Base-by-base conservation (phyloP, 768 basidiomycete species). In the Leccinum imitatum region DNA sequence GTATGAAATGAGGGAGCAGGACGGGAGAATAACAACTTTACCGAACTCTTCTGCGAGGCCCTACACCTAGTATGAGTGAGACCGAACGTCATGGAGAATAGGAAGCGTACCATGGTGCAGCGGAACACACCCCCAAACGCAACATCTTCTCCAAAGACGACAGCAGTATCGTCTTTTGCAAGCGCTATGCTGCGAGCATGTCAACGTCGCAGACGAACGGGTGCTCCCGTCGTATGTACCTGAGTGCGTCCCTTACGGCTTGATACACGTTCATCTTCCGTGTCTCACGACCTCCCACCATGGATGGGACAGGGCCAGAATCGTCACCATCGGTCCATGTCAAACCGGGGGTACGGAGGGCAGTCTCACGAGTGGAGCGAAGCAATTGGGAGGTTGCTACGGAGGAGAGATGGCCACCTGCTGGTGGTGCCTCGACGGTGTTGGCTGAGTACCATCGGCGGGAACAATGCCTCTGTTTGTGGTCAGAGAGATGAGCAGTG, bases 231-330 rank as follows among this genome's bases (percentile, higher is more conserved):
- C 76, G 15, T 25, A 19, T 21, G 53, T 66, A 89, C 91, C 88
- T 89, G 79, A 97, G 84, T 3, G 93, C 93, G 71, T 96, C 93
- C 51, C 95, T 82, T 14, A 98, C 84, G 1, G 95, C 91, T 71
- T 97, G 95, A 73, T 94, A 97, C 65, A 89, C 78, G 71, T 98
- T 98, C 93, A 96, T 96, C 78, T 95, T 94, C 65, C 93, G 84
- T 21, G 93, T 95, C 74, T 93, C 90, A 54, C 91, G 83, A 15
- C 91, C 91, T 19, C 85, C 90, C 14, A 88, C 76, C 41, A 84
- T 79, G 37, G 76, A 75, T 47, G 73, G 75, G 52, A 79, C 63
- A 13, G 80, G 73, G 6, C 72, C 75, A 17, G 76, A 73, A 15
- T 39, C 37, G 54, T 83, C 84, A 37, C 85, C 86, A 59, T 91